These are phyloP conservation scores for Cucumis cinereus DNA, from an alignment of 306 rosid species.

Conservation along the genomic window DNA sequence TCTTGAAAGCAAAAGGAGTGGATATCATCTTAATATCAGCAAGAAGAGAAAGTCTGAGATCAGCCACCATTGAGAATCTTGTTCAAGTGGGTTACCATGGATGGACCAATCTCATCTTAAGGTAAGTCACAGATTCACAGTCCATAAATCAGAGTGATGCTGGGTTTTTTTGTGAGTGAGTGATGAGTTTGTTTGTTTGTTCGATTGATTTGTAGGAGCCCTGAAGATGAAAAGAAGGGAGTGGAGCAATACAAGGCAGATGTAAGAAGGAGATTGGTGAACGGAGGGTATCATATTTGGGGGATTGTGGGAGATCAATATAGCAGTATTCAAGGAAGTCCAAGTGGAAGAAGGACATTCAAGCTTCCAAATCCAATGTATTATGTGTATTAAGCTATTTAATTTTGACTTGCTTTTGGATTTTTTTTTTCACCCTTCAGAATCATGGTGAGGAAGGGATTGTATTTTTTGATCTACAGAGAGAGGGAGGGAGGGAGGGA, in stretches of 20 bases:
- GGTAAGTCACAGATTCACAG: slow-evolving; percentile 10
- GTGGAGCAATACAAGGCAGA: slow-evolving; percentile 29
- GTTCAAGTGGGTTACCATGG: slow-evolving; percentile 49
- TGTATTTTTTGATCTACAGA: neutral
- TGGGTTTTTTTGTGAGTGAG: neutral
- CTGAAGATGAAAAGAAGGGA: slow-evolving; percentile 19
- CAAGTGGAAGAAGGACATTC: slow-evolving; percentile 25
- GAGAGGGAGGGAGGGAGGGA: neutral
- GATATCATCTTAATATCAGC: slow-evolving; percentile 47
- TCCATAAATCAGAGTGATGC: neutral
- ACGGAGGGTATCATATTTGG: slow-evolving; percentile 26
- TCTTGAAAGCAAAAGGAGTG: slow-evolving; percentile 38
- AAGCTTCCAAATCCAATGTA: slow-evolving; percentile 40
- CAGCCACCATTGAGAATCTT: slow-evolving; percentile 50
- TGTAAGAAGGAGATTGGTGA: slow-evolving; percentile 18
- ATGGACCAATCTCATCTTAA: slow-evolving; percentile 38
- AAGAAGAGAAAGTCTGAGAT: slow-evolving; percentile 51
- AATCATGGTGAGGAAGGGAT: neutral
- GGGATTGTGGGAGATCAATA: slow-evolving; percentile 32
- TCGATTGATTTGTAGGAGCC: slow-evolving; percentile 8
- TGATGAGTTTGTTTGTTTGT: neutral
- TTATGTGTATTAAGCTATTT: slow-evolving; percentile 17
- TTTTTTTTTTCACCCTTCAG: neutral
- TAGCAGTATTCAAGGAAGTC: slow-evolving; percentile 33
- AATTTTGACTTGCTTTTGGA: neutral